phyloP scores from a whole-genome alignment of 169 alveolate genomes.

The Theileria equi region DNA sequence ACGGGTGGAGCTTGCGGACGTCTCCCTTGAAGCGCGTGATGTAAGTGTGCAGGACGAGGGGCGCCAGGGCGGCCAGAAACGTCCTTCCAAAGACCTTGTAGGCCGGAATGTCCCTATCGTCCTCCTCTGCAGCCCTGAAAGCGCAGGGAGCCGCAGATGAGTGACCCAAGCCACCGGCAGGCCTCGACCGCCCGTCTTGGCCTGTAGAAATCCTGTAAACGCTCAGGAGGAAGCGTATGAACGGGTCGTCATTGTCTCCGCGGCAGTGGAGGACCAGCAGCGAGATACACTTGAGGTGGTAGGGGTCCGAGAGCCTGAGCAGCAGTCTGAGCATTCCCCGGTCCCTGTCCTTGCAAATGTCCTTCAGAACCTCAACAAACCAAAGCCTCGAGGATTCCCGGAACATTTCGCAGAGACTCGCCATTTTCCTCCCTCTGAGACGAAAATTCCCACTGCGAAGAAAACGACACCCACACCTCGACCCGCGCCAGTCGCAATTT shows the following conservation, averaged over 20 bases:
- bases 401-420: not conserved
- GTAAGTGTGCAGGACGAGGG: constrained; percentile 21
- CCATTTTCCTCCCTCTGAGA: too few species aligned
- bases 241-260: constrained; percentile 2
- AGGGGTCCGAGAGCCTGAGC: not conserved
- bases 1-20: not conserved
- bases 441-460: too few species aligned
- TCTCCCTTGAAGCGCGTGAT: constrained; percentile 6
- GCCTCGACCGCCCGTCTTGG: not conserved
- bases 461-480: too few species aligned
- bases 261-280: constrained; percentile 1
- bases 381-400: not conserved
- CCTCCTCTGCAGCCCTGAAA: not conserved
- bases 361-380: not conserved
- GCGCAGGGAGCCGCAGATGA: not conserved
- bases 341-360: not conserved
- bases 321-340: constrained; percentile 4
- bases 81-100: constrained; percentile 11
- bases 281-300: not conserved
- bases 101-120: not conserved
- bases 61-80: constrained; percentile 37
- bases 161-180: not conserved
- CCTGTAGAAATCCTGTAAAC: not conserved
- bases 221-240: not conserved
- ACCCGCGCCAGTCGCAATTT: too few species aligned